These are phyloP conservation scores for Dothidotthia symphoricarpi DNA, from an alignment of 2,329 filamentous ascomycete genomes.

Conservation along the genomic window DNA sequence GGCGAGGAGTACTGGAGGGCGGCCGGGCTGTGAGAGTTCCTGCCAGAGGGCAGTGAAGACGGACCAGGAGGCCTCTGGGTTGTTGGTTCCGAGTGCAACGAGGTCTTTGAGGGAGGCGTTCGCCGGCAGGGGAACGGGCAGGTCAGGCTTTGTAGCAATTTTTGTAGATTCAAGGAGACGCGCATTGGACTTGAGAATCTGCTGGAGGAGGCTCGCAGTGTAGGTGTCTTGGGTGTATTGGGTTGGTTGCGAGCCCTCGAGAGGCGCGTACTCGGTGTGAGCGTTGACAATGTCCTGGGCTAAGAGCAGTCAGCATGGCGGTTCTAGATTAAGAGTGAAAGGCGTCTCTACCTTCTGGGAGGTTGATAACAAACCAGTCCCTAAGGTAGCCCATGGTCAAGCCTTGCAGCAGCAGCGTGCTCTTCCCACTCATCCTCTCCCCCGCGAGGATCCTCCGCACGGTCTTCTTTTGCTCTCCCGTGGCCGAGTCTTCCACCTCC, in stretches of 20 bases:
- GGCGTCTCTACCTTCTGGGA: slow-evolving; percentile 73
- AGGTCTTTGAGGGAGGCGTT: slow-evolving; percentile 66
- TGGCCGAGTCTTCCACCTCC: slow-evolving; percentile 57
- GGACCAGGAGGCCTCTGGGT: slow-evolving; percentile 75
- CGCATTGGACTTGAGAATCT: slow-evolving; percentile 71
- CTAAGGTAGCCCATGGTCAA: slow-evolving; percentile 78
- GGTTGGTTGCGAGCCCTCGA: slow-evolving; percentile 54
- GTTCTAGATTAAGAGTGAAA: not conserved
- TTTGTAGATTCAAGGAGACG: slow-evolving; percentile 57
- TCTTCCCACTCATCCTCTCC: slow-evolving; percentile 77
- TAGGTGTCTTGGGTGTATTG: slow-evolving; percentile 78
- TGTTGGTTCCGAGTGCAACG: slow-evolving; percentile 65
- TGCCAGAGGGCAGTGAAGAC: slow-evolving; percentile 78
- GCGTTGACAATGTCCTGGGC: slow-evolving; percentile 79
- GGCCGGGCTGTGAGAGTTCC: slow-evolving; percentile 64
- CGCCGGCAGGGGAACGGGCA: slow-evolving; percentile 59
- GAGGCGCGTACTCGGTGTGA: slow-evolving; percentile 74
- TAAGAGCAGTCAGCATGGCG: slow-evolving; percentile 39
- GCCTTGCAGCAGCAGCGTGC: slow-evolving; percentile 77
- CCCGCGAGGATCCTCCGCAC: slow-evolving; percentile 70
- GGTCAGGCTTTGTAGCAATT: slow-evolving; percentile 54
- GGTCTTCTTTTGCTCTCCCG: slow-evolving; percentile 53
- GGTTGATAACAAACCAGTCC: slow-evolving; percentile 82
- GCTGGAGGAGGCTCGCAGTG: slow-evolving; percentile 69
- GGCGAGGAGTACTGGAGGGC: slow-evolving; percentile 68